Base-by-base conservation (phyloP, 768 basidiomycete genomes). In the Mrakia hoshinonis region DNA sequence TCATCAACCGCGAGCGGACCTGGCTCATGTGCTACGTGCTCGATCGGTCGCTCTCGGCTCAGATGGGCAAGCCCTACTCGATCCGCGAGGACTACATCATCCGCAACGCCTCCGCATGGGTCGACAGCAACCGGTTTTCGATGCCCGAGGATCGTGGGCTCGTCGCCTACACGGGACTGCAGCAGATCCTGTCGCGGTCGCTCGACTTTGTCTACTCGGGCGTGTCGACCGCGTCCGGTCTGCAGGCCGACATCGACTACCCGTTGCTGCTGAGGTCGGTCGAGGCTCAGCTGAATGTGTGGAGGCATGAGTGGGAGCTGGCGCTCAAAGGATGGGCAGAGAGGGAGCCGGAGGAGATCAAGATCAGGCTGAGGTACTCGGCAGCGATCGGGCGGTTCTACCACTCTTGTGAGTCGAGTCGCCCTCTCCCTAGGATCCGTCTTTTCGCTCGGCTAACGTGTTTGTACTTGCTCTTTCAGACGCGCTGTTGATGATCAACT, bases 51-150 rank as follows among this genome's bases (percentile, higher is more conserved):
- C 84, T 89, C 71, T 91, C 92, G 75, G 90, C 94, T 0, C 93
- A 95, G 80, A 92, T 97, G 92, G 94, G 94, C 54, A 97, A 96
- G 81, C 95, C 95, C 4, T 87, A 90, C 77, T 87, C 88, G 2
- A 88, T 97, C 75, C 87, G 89, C 77, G 95, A 97, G 80, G 95
- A 99, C 79, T 91, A 84, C 76, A 89, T 97, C 77, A 91, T 97
- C 75, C 87, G 93, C 1, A 88, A 91, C 79, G 87, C 88, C 20
- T 79, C 82, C 31, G 83, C 84, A 47, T 99, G 92, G 92, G 87
- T 85, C 26, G 55, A 38, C 12, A 34, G 22, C 76, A 82, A 82
- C 31, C 85, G 88, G 4, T 84, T 88, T 3, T 81, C 83, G n/a
- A 81, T 83, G 51, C 82, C 87, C 0, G 80, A 85, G 11, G 94